Evolutionary conservation across 202 grass and related monocot genomes (phyloP), one percentile per base, ranked within the genome.

Genomic region (Tripidium arundinaceum): DNA sequence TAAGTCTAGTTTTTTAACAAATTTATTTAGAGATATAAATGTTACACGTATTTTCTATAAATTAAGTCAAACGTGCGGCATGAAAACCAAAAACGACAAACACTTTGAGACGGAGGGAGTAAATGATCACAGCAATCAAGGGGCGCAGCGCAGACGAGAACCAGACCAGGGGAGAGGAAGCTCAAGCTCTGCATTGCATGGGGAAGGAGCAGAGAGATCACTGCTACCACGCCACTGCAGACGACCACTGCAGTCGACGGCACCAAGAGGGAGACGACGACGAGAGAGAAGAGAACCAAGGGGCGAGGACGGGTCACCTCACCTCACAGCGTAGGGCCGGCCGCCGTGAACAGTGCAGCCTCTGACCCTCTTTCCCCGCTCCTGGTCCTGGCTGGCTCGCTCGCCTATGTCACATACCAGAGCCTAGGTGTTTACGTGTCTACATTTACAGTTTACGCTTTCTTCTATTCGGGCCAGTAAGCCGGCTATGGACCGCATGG

Each of bases 41-140:
- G n/a, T n/a, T n/a, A n/a, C n/a, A n/a, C n/a, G n/a, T n/a, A n/a
- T n/a, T n/a, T n/a, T n/a, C n/a, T n/a, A n/a, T n/a, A n/a, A n/a
- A n/a, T n/a, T n/a, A n/a, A n/a, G n/a, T n/a, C n/a, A n/a, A n/a
- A n/a, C n/a, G n/a, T n/a, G n/a, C n/a, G n/a, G n/a, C n/a, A n/a
- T n/a, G n/a, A n/a, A n/a, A n/a, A n/a, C n/a, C n/a, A n/a, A n/a
- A n/a, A n/a, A n/a, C n/a, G n/a, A n/a, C n/a, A n/a, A n/a, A n/a
- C n/a, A n/a, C n/a, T n/a, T n/a, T n/a, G 43, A 69, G 62, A 24
- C 4, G 26, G 38, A 68, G 21, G 37, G 18, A 43, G 18, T 87
- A 57, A 83, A 87, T 83, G 66, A 78, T 87, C n/a, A 78, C 74
- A 87, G 59, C 74, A 87, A 87, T 83, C 79, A 66, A 83, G 59